These are phyloP conservation scores for Lanzia echinophila DNA, from an alignment of 2,329 filamentous ascomycete species.

Conservation along the genomic window DNA sequence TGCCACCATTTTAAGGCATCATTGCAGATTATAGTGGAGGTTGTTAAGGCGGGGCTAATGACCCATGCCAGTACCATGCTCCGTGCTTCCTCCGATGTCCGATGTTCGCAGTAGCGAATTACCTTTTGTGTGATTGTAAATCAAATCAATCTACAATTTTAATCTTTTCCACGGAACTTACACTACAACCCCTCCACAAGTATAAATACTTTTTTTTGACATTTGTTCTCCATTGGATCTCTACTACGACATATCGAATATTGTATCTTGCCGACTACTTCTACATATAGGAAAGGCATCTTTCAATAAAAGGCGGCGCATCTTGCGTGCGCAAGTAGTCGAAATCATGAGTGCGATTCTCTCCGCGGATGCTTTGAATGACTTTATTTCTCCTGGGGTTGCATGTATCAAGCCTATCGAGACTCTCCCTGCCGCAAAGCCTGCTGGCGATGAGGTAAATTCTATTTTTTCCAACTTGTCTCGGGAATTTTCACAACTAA, in stretches of 20 bases:
- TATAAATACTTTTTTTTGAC: neutral
- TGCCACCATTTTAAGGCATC: too few relatives aligned
- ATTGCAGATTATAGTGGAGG: neutral
- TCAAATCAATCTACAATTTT: slow-evolving; percentile 3
- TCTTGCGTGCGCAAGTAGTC: slow-evolving; percentile 13
- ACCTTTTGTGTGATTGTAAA: slow-evolving; percentile 8
- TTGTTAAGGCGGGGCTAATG: neutral
- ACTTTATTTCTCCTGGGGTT: slow-evolving; percentile 96
- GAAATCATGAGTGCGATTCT: slow-evolving; percentile 87
- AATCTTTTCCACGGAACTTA: neutral
- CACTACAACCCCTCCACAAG: neutral
- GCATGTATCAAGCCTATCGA: slow-evolving; percentile 98
- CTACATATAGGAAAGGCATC: neutral
- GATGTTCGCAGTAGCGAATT: slow-evolving; percentile 10
- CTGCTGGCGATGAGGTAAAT: slow-evolving; percentile 40
- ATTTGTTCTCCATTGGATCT: neutral
- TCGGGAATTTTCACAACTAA: neutral
- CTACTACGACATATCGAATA: neutral
- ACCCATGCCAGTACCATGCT: neutral
- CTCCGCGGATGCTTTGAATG: slow-evolving; percentile 92
- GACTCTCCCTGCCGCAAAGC: slow-evolving; percentile 63
- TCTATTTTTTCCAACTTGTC: neutral
- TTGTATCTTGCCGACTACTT: too few relatives aligned
- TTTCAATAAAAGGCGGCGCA: slow-evolving; percentile 14
- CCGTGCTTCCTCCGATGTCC: neutral